A percentile compares a stretch with the other conserved stretches of the same genome.
Conservation (phyloP, 2,329 filamentous ascomycete genomes). For the Daldinia sp. region DNA sequence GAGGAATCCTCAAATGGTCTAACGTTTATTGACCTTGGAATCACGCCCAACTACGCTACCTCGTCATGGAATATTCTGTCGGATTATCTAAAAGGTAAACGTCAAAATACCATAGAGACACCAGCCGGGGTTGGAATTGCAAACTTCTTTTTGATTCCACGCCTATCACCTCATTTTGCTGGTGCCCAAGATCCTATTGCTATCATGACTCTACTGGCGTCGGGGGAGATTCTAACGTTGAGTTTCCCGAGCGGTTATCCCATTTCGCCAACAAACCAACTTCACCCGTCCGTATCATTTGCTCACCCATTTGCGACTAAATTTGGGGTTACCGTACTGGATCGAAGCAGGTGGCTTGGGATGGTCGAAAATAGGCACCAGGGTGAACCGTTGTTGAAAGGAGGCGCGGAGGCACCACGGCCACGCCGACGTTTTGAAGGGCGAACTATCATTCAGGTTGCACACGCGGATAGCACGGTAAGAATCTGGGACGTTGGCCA, state of each 20-base stretch:
- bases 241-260: slow-evolving; percentile 93
- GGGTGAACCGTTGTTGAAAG: slow-evolving; percentile 81
- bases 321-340: slow-evolving; percentile 77
- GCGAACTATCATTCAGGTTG: slow-evolving; percentile 85
- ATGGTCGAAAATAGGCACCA: slow-evolving; percentile 86
- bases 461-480: slow-evolving; percentile 92
- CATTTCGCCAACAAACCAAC: slow-evolving; percentile 91
- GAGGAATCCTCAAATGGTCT: slow-evolving; percentile 79
- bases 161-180: slow-evolving; percentile 84
- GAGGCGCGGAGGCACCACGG: slow-evolving; percentile 79
- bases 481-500: slow-evolving; percentile 93
- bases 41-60: slow-evolving; percentile 90
- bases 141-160: slow-evolving; percentile 86
- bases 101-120: slow-evolving; percentile 76
- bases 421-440: slow-evolving; percentile 82
- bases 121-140: slow-evolving; percentile 82
- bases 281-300: slow-evolving; percentile 88
- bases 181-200: slow-evolving; percentile 93
- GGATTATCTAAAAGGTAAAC: slow-evolving; percentile 83
- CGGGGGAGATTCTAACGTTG: slow-evolving; percentile 88
- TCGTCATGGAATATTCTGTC: slow-evolving; percentile 88
- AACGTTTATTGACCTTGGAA: slow-evolving; percentile 89
- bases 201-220: slow-evolving; percentile 80
- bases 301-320: slow-evolving; percentile 90
- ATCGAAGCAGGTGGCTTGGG: slow-evolving; percentile 86